Base-by-base conservation (phyloP, 2,329 filamentous ascomycete genomes). In the Curvularia verruculosa region DNA sequence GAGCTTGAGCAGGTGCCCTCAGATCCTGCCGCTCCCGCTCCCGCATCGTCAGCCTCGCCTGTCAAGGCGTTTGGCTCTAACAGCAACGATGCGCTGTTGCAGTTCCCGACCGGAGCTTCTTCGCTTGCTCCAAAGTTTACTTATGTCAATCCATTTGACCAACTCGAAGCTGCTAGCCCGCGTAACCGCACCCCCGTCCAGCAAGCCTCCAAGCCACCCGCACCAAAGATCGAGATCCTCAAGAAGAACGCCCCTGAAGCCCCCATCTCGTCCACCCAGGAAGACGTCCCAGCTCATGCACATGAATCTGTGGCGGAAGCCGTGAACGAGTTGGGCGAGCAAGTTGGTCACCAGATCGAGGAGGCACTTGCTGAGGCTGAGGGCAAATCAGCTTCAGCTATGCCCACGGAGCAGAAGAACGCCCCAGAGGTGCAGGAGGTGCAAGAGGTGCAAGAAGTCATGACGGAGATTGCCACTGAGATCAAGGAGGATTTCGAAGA, bases 71-170 rank as follows among this genome's bases (percentile, higher is more conserved):
- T 77, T 49, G 74, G 75, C 68, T 57, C 73, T 72, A 34, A 82
- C 79, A 72, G 80, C 78, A 60, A 75, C 74, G 63, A 58, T 8
- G 52, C 74, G 45, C 72, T 76, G 5, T 70, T 71, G 40, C 76
- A 74, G 41, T 64, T 68, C 54, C 64, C 72, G 19, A 65, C 70
- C 36, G 72, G 76, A 34, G 56, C 75, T 1, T 51, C 59, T 8
- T 49, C 63, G 19, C 63, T 73, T 37, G 68, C 76, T 7, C 70
- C 82, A 51, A 80, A 88, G 52, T 90, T 90, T 73, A 89, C 83
- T 26, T 90, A 90, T 75, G 82, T 87, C 66, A 91, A 91, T 66
- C 88, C 88, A 1, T 91, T 91, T 66, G 87, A 90, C 56, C 83
- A 89, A 68, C 78, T 91, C 59, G 84, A 86, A 55, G 86, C 87